Evolutionary conservation across 768 basidiomycete species (phyloP).

Genomic region (Lactarius sanguifluus): DNA sequence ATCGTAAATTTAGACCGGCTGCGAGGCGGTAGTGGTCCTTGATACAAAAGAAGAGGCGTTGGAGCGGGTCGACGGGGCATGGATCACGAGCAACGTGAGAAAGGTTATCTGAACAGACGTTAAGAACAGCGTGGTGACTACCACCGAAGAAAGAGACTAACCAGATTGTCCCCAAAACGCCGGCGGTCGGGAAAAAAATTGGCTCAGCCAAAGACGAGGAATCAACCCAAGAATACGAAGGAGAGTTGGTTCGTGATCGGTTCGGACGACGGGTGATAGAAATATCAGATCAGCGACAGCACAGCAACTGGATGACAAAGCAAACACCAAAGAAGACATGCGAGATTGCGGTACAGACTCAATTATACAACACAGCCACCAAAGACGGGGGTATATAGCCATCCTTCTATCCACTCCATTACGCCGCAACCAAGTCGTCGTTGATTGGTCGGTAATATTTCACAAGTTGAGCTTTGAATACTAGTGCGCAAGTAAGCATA

Average conservation of each 20-base stretch:
- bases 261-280: background rate
- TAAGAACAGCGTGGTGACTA: background rate
- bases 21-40: conserved; percentile 63
- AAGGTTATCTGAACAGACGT: conserved; percentile 5
- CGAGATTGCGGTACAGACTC: background rate
- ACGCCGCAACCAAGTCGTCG: conserved; percentile 36
- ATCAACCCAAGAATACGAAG: conserved; percentile 15
- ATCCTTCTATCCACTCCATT: conserved; percentile 29
- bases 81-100: conserved; percentile 6
- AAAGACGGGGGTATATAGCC: conserved; percentile 16
- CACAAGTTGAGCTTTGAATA: conserved; percentile 67
- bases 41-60: conserved; percentile 57
- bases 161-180: background rate
- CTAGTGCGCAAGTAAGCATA: conserved; percentile 15
- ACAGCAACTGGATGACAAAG: conserved; percentile 26
- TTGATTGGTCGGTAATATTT: conserved; percentile 62
- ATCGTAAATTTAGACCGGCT: conserved; percentile 61
- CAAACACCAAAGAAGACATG: conserved; percentile 3
- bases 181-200: background rate
- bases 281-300: background rate
- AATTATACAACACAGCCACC: conserved; percentile 13
- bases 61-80: conserved; percentile 75
- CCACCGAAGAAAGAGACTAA: background rate
- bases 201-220: conserved; percentile 24
- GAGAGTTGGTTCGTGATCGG: background rate